Percentiles rank a stretch among this genome's conserved stretches.
Evolutionary conservation across 1,284 basidiomycete species (phyloP).

Genomic region (Leccinum griseonigrum): DNA sequence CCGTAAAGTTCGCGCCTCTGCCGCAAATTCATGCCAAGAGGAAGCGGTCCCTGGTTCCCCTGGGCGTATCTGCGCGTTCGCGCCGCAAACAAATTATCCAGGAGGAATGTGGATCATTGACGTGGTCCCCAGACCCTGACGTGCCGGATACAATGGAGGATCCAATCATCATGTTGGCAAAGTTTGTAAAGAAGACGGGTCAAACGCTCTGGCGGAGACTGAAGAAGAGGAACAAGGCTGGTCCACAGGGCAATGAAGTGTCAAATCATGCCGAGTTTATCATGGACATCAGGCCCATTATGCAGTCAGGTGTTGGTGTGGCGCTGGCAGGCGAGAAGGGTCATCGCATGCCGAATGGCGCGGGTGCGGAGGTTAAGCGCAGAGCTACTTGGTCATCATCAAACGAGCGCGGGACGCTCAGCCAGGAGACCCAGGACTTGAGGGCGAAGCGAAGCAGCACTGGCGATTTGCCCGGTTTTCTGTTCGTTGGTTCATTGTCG

Average conservation of each 20-base stretch:
- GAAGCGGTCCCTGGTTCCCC: slow-evolving; percentile 52
- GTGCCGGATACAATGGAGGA: slow-evolving; percentile 36
- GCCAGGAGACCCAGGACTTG: neutral
- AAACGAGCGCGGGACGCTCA: slow-evolving; percentile 23
- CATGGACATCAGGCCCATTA: slow-evolving; percentile 26
- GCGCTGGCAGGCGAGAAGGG: slow-evolving; percentile 3
- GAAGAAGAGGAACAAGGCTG: slow-evolving; percentile 21
- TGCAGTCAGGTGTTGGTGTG: slow-evolving; percentile 1
- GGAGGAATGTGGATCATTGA: slow-evolving; percentile 18
- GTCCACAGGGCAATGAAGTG: slow-evolving; percentile 15
- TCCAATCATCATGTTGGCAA: slow-evolving; percentile 45
- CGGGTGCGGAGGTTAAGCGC: slow-evolving; percentile 12
- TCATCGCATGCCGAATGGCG: neutral
- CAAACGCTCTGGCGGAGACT: slow-evolving; percentile 41
- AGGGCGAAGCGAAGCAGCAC: slow-evolving; percentile 25
- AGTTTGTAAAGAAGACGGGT: slow-evolving; percentile 44
- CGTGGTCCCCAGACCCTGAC: slow-evolving; percentile 28
- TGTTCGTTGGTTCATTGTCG: neutral
- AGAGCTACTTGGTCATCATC: slow-evolving; percentile 28
- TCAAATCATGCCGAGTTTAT: slow-evolving; percentile 15
- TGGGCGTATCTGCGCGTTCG: slow-evolving; percentile 62
- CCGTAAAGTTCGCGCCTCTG: slow-evolving; percentile 42
- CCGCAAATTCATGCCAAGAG: slow-evolving; percentile 47
- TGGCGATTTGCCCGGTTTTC: slow-evolving; percentile 13
- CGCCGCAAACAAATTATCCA: slow-evolving; percentile 29